phyloP scores from a whole-genome alignment of 441 rosid genomes.

The Corymbia calophylla region DNA sequence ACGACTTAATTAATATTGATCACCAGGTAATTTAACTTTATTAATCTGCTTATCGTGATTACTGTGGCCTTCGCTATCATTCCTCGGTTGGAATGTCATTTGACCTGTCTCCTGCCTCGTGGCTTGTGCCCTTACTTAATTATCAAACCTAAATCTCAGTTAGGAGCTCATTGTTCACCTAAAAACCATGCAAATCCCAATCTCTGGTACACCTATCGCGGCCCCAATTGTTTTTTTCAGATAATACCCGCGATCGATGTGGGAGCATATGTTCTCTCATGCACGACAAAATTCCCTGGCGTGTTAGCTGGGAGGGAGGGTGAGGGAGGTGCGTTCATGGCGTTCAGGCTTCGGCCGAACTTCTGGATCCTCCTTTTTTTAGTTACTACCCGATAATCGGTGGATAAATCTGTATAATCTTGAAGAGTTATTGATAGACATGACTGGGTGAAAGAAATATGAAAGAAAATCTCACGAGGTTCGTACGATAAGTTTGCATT shows the following conservation, averaged over 20 bases:
- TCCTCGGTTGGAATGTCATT: background rate
- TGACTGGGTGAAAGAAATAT: background rate
- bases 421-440: background rate
- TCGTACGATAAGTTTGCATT: background rate
- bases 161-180: background rate
- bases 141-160: background rate
- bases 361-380: background rate
- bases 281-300: background rate
- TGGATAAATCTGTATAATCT: background rate
- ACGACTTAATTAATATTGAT: background rate
- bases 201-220: background rate
- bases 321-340: background rate
- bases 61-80: background rate
- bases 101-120: background rate
- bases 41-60: background rate
- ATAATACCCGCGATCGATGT: background rate
- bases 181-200: background rate
- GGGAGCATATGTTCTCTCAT: background rate
- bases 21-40: background rate
- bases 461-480: background rate
- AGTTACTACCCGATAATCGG: background rate
- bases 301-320: background rate
- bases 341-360: background rate
- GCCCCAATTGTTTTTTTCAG: background rate
- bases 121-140: background rate